Evolutionary conservation across 179 eudicot species (phyloP), one percentile per base, ranked within the genome.

Genomic region (Beta corolliflora): DNA sequence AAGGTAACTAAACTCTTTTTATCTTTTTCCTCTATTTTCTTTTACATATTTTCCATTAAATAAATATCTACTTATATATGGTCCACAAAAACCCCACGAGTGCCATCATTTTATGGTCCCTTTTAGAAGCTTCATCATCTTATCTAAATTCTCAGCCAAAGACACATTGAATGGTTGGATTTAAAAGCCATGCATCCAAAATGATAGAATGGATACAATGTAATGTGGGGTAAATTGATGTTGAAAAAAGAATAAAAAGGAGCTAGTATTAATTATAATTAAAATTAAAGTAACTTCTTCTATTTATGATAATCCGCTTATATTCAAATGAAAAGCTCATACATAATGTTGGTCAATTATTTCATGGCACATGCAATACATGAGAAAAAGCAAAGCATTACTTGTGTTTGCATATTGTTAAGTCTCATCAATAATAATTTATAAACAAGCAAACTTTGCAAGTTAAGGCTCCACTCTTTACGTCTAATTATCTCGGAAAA

Each of bases 1-100:
- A 93, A 87, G 97, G 99, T 96, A 25, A 14, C 5, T 18, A 14
- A 10, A 9, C 11, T 31, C 52, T 65, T 21, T 19, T 16, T 18
- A 52, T 71, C 29, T 19, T 52, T 14, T 15, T 15, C 3, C n/a
- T 75, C 50, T 8, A 41, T 73, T 12, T 64, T 46, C 50, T 86
- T 76, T 73, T 64, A 72, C 31, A 76, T 53, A 58, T 70, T 65
- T 75, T 76, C 66, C 80, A 69, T 79, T 31, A 36, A 36, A 36
- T 36, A 36, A 36, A 36, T 36, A 36, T 36, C 41, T 81, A 55
- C 45, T 25, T n/a, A n/a, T n/a, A n/a, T 15, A 7, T 15, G 85
- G 83, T 19, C 78, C 82, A 58, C 66, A 82, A 19, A 23, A 63
- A 79, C 85, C 80, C 85, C 83, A 85, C 81, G 85, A 76, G 85